Evolutionary conservation across 2,329 filamentous ascomycete species (phyloP).

Genomic region (Pseudocercospora musae): DNA sequence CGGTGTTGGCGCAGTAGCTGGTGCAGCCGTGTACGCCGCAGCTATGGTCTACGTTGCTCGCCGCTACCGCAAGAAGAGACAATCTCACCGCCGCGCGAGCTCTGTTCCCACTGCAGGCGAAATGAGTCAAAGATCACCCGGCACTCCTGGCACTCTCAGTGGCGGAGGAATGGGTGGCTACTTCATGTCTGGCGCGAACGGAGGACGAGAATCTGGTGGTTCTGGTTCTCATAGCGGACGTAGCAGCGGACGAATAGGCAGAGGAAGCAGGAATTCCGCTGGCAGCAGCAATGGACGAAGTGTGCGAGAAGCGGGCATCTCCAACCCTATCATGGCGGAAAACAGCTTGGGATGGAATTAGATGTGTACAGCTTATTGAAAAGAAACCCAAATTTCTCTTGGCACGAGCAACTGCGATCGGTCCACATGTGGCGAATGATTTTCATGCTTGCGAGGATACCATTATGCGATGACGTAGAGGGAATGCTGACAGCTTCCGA

Average conservation of each 20-base stretch:
- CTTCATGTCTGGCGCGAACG: slow-evolving; percentile 67
- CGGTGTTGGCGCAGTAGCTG: slow-evolving; percentile 70
- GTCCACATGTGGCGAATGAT: background rate
- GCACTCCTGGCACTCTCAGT: slow-evolving; percentile 18
- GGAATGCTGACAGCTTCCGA: background rate
- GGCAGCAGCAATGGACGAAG: slow-evolving; percentile 67
- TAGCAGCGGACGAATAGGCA: slow-evolving; percentile 42
- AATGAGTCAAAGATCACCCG: slow-evolving; percentile 39
- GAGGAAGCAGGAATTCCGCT: slow-evolving; percentile 43
- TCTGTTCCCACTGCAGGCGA: slow-evolving; percentile 65
- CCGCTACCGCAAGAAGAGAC: slow-evolving; percentile 78
- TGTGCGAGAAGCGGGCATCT: slow-evolving; percentile 70
- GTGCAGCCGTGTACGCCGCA: slow-evolving; percentile 82
- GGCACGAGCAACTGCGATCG: background rate
- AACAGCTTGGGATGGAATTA: slow-evolving; percentile 96
- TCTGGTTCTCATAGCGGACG: slow-evolving; percentile 31
- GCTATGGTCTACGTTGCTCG: slow-evolving; percentile 93
- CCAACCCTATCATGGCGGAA: slow-evolving; percentile 84
- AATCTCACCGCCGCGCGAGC: slow-evolving; percentile 66
- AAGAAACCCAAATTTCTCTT: background rate
- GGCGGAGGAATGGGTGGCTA: slow-evolving; percentile 42
- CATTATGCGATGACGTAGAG: background rate
- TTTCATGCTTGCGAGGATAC: background rate
- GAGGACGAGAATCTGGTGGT: slow-evolving; percentile 33
- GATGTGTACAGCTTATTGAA: background rate